Evolutionary conservation across 345 rosid genomes (phyloP), one percentile per base, ranked within the genome.

Genomic region (Salix koriyanagi): DNA sequence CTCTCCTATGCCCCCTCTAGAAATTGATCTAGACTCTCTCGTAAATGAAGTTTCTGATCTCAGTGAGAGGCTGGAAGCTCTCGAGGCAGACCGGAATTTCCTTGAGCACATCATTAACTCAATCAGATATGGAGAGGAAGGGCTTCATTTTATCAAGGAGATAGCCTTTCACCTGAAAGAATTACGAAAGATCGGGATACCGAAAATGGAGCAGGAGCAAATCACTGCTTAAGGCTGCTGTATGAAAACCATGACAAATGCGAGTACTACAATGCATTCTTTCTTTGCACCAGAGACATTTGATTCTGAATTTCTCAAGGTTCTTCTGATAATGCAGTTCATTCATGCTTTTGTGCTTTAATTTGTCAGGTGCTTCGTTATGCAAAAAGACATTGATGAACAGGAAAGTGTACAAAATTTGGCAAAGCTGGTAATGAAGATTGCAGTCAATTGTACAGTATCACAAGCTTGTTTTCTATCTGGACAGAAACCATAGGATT

Each of bases 31-130:
- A 26, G 73, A 30, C 68, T 66, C 81, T 30, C 32, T 85, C 21
- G 75, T 41, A 48, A 71, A 76, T 70, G 86, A 80, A 71, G 70
- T 85, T 19, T 62, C 75, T 46, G 87, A 83, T 72, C 79, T 89
- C 65, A 85, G 77, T 30, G 87, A 87, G 56, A 86, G 88, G 73
- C 76, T 89, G 65, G 88, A 86, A 76, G 82, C 69, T 74, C 88
- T 89, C 7, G 86, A 87, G 79, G 83, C 87, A 26, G 87, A 86
- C 78, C 76, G 77, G 74, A 79, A 76, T 77, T 84, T 87, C 66
- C 73, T 89, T 54, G 89, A 89, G 76, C 89, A 84, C 72, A 77
- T 85, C 56, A 76, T 89, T 68, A 87, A 76, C 69, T 87, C 88
- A 16, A 82, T 89, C 6, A 80, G 67, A 46, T 65, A 75, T 7